Evolutionary conservation across 176 grass and related monocot genomes (phyloP), one percentile per base, ranked within the genome.

Genomic region (Triticum urartu): DNA sequence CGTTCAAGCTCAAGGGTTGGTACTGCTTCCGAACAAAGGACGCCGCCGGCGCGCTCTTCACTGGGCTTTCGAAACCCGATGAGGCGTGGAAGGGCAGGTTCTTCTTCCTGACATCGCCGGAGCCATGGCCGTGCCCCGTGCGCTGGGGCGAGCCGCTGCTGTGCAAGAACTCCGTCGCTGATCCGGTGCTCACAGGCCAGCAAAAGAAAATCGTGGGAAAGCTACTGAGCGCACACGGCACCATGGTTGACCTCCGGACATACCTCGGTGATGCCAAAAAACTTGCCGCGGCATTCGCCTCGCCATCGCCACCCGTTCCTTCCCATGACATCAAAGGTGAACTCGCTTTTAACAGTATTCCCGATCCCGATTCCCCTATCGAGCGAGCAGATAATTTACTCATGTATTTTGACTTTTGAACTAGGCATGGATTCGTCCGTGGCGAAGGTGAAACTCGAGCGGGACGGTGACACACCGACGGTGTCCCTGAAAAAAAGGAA

Each of bases 91-190:
- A 74, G 68, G 9, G 25, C 6, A 40, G 20, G 0, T 87, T 26
- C 0, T 87, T 87, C 85, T 80, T 87, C 26, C 77, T 80, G 14
- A 35, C 13, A 26, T 61, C 77, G 17, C 4, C 85, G 67, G 14
- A 17, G 77, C 77, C 38, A n/a, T 87, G 77, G 85, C 38, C 20
- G 3, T 81, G 54, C 54, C 77, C 85, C 14, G 84, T 86, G 45
- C 43, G 11, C 4, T 86, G 84, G 84, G 74, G 63, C 62, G 21
- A 78, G 13, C 83, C 62, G n/a, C 13, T 17, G 4, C 13, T 2
- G 13, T 52, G 13, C 67, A 59, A 83, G 47, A 71, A 18, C 54
- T 48, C 74, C 21, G 28, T 20, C 0, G 22, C 8, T 8, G 34
- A 61, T 12, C 64, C 33, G 1, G 35, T 11, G 84, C 84, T 86